Conservation (phyloP, 164 flowering plant genomes). For the Vitis rotundifolia region DNA sequence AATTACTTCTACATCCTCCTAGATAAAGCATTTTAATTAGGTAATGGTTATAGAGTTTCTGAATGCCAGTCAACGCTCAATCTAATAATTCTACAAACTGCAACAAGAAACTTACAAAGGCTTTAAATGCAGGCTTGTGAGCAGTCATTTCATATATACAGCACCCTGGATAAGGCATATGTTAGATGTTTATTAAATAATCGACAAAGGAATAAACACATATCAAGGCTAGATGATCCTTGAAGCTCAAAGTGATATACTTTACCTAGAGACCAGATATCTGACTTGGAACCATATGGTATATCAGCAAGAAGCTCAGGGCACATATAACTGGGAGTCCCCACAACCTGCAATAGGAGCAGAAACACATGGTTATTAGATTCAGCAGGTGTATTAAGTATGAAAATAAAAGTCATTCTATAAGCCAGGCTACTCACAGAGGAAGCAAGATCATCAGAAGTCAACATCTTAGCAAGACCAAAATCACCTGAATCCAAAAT, state of each 20-base stretch:
- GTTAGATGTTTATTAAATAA: conserved; percentile 2
- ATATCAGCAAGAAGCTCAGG: conserved; percentile 99
- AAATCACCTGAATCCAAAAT: conserved; percentile 75
- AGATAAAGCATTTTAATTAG: too few species aligned
- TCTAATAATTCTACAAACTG: too few species aligned
- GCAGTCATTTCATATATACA: conserved; percentile 96
- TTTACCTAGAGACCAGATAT: conserved; percentile 97
- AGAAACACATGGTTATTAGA: background rate
- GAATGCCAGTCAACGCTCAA: too few species aligned
- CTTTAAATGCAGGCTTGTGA: conserved; percentile 91
- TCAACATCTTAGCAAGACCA: conserved; percentile 96
- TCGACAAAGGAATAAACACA: background rate
- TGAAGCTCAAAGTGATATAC: background rate
- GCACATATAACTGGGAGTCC: conserved; percentile 99
- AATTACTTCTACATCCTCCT: too few species aligned
- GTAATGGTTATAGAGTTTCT: background rate
- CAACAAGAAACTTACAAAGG: conserved; percentile 73
- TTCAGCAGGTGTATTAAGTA: background rate
- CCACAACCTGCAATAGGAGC: conserved; percentile 74
- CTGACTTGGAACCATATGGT: conserved; percentile 98
- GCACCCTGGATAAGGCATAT: conserved; percentile 65
- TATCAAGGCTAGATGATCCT: background rate
- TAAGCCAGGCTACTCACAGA: conserved; percentile 63
- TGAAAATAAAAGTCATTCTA: background rate
- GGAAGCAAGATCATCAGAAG: conserved; percentile 95